Percentiles rank a stretch among this genome's conserved stretches.
Conservation (phyloP, 2,329 filamentous ascomycete species). For the Aspergillus nomiae region DNA sequence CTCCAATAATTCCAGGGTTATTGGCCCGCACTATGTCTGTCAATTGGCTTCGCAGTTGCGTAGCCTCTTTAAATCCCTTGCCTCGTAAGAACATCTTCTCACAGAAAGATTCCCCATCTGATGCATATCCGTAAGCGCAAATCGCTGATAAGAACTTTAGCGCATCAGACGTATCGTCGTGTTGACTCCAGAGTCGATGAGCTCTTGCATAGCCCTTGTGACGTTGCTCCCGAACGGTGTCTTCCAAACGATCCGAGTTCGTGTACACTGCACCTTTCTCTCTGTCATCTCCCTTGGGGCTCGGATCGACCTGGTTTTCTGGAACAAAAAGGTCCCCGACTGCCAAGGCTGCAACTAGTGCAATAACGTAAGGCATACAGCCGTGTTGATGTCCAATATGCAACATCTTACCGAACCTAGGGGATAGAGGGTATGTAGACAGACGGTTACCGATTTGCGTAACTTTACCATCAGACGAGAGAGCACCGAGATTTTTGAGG, state of each 20-base stretch:
- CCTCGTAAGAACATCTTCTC: constrained; percentile 79
- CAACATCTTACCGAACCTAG: constrained; percentile 89
- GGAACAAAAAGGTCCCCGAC: constrained; percentile 86
- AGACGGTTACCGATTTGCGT: constrained; percentile 79
- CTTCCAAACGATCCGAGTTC: constrained; percentile 70
- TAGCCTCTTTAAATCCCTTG: constrained; percentile 84
- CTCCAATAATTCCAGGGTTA: constrained; percentile 54
- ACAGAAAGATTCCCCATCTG: constrained; percentile 70
- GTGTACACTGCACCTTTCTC: constrained; percentile 50
- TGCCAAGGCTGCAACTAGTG: constrained; percentile 83
- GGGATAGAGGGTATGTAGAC: constrained; percentile 85
- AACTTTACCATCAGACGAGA: constrained; percentile 71
- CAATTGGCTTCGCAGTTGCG: constrained; percentile 80
- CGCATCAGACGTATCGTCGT: constrained; percentile 82
- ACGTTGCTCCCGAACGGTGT: constrained; percentile 68
- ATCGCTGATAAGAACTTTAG: constrained; percentile 89
- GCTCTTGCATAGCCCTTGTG: constrained; percentile 69
- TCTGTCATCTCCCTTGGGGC: constrained; percentile 45
- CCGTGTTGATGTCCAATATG: constrained; percentile 80
- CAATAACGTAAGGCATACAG: constrained; percentile 82
- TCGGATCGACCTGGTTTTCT: constrained; percentile 73
- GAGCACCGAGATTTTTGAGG: constrained; percentile 79
- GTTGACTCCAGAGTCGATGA: constrained; percentile 74
- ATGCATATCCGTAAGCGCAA: constrained; percentile 79
- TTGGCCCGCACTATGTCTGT: constrained; percentile 77